Evolutionary conservation across 192 early-diverging fungal genomes (phyloP).

Genomic region (Mortierella claussenii): DNA sequence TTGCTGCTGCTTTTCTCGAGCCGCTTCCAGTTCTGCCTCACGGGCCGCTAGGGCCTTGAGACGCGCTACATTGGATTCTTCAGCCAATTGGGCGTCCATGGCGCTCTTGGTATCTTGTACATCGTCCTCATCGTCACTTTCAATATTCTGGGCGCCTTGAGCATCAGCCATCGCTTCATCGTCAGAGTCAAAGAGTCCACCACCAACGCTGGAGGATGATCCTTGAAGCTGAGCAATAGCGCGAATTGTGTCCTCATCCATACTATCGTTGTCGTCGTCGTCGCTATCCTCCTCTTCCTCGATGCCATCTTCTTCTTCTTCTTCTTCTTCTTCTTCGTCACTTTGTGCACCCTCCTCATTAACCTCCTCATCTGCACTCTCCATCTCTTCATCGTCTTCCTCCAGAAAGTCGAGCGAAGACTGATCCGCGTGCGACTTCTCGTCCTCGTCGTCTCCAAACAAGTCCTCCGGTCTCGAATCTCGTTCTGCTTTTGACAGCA

Average conservation of each 20-base stretch:
- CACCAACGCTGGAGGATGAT: conserved; percentile 7
- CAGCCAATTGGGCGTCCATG: conserved; percentile 15
- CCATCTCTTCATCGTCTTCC: conserved; percentile 32
- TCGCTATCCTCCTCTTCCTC: conserved; percentile 39
- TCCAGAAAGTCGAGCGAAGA: conserved; percentile 41
- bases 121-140: conserved; percentile 27
- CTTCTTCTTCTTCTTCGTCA: conserved; percentile 8
- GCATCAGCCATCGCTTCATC: conserved; percentile 22
- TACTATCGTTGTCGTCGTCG: conserved; percentile 29
- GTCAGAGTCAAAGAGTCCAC: conserved; percentile 48
- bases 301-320: conserved; percentile 20
- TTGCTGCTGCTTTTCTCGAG: conserved; percentile 39
- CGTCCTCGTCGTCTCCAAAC: conserved; percentile 40
- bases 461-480: conserved; percentile 40
- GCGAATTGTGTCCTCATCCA: conserved; percentile 47
- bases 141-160: conserved; percentile 8
- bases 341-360: conserved; percentile 30
- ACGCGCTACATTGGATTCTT: conserved; percentile 45
- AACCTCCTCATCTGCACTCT: conserved; percentile 25
- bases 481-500: conserved; percentile 16
- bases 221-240: conserved; percentile 40
- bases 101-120: conserved; percentile 10
- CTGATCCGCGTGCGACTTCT: conserved; percentile 5
- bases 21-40: conserved; percentile 25
- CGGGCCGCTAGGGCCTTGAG: conserved; percentile 42